Evolutionary conservation across 805 yeast genomes (phyloP).

Genomic region (Metschnikowia peoriensis): DNA sequence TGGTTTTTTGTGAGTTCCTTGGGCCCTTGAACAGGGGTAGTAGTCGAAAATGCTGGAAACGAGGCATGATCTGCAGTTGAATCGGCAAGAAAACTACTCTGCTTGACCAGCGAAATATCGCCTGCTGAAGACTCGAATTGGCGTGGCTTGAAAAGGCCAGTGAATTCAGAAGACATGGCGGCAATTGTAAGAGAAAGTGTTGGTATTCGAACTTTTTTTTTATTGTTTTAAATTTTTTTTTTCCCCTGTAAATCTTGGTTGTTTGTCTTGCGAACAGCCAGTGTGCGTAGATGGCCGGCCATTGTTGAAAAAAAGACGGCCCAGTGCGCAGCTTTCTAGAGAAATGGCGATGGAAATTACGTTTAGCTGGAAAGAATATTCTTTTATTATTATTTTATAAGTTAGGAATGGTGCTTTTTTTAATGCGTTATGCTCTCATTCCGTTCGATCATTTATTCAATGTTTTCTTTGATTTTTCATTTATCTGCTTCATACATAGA

Average conservation of each 20-base stretch:
- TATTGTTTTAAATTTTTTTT: not conserved
- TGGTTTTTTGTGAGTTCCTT: conserved; percentile 56
- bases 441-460: too few relatives aligned
- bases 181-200: not conserved
- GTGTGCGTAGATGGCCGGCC: not conserved
- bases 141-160: conserved; percentile 14
- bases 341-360: too few relatives aligned
- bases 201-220: not conserved
- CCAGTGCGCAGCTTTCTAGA: not conserved
- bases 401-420: too few relatives aligned
- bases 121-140: conserved; percentile 9
- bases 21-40: conserved; percentile 3
- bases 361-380: too few relatives aligned
- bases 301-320: not conserved
- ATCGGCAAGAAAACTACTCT: conserved; percentile 14
- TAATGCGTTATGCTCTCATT: too few relatives aligned
- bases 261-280: not conserved
- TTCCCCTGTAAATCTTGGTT: not conserved
- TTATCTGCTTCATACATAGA: too few relatives aligned
- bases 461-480: too few relatives aligned
- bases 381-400: too few relatives aligned
- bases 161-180: conserved; percentile 5
- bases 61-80: conserved; percentile 12
- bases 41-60: not conserved
- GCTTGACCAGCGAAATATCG: not conserved